Base-by-base conservation (phyloP, 768 basidiomycete genomes). In the Amanita jacksonii region DNA sequence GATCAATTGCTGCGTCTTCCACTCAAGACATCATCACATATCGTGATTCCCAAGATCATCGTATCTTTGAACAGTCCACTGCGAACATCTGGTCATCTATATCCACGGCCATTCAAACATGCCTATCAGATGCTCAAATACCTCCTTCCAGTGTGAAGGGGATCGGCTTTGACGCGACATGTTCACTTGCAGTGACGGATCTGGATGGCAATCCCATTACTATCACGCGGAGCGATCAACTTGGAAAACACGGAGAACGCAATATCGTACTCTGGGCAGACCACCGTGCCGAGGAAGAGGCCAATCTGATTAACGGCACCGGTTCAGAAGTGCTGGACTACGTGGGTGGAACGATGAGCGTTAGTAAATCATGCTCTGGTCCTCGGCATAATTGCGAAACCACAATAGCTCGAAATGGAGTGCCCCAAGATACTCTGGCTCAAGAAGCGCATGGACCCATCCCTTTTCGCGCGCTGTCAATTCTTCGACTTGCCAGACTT, bases 361-460 rank as follows among this genome's bases (percentile, higher is more conserved):
- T 87, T 66, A 54, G 69, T 63, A 45, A 13, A n/a, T n/a, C n/a
- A n/a, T n/a, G n/a, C n/a, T n/a, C n/a, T n/a, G n/a, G n/a, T n/a
- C n/a, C n/a, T n/a, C n/a, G n/a, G n/a, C n/a, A n/a, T n/a, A n/a
- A n/a, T n/a, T n/a, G n/a, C n/a, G n/a, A n/a, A n/a, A n/a, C n/a
- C n/a, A n/a, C n/a, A n/a, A 54, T 43, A 96, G 88, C 74, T 97
- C 33, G 93, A 98, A 63, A 98, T 98, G 96, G 94, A 97, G 63
- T 79, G 97, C 34, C 94, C 94, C 0, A 98, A 98, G 62, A 84
- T 93, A 23, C 78, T 98, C 22, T 98, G 96, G 96, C 73, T 98
- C 33, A 97, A 93, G 62, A 81, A 78, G 48, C 71, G 85, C 65
- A 93, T 98, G 92, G 57, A 73, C 2, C 57, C 76, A 0, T 64